Base-by-base conservation (phyloP, 2,329 filamentous ascomycete genomes). In the Sclerotinia sclerotiorum region DNA sequence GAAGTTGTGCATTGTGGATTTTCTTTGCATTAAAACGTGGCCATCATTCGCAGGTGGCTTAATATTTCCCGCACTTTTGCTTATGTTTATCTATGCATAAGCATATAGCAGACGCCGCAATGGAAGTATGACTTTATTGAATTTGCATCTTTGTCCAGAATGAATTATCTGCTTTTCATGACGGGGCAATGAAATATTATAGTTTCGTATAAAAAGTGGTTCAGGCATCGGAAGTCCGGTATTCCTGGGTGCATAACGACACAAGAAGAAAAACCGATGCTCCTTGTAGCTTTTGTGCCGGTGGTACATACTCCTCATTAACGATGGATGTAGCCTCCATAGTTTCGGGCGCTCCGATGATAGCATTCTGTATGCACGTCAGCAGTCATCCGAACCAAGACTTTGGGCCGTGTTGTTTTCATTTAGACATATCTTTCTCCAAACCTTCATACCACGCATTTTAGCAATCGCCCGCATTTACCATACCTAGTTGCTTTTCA, bases 1-100 rank as follows among this genome's bases (percentile, higher is more conserved):
- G n/a, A 35, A 49, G 15, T 32, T 32, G 57, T 61, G 54, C 29
- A 21, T 61, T 60, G 39, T 27, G 56, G 57, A 61, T 61, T 61
- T 61, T 32, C 42, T 60, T 60, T 60, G 44, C 58, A 61, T 61
- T 35, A 35, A 62, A 62, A 62, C 58, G 58, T 49, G 46, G 58
- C 58, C 29, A 62, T 13, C 29, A 62, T 46, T 21, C 49, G 21
- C 19, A 49, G 29, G 58, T 62, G 44, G 27, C 58, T 61, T 49
- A 49, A 61, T 61, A 35, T 49, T 32, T 61, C 46, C 58, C 44
- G 58, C 29, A 32, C 13, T 35, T 39, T 62, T 39, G 46, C 58
- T 62, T 51, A 39, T 49, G 21, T 29, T 10, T 49, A 19, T 35
- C 8, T 61, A 44, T 61, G 57, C 44, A 32, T 48, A 21, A 48